A percentile compares a stretch with the other conserved stretches of the same genome.
phyloP scores from a whole-genome alignment of 2,329 filamentous ascomycete genomes.

The Phaeosphaeria sp. region DNA sequence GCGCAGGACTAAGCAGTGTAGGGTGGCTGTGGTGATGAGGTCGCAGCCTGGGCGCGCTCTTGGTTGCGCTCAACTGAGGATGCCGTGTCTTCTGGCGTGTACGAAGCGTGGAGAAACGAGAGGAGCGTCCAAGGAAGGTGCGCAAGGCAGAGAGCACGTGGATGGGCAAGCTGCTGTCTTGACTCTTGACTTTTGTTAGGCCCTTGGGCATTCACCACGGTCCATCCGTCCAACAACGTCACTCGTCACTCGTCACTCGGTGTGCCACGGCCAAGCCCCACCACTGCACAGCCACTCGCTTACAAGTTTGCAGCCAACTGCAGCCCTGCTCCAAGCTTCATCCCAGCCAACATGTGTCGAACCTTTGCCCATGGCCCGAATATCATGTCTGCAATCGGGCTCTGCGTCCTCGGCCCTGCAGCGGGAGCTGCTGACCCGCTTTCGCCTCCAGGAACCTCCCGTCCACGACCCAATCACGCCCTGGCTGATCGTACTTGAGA shows the following conservation, averaged over 20 bases:
- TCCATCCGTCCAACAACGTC: neutral
- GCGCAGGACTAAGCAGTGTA: constrained; percentile 16
- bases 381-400: constrained; percentile 17
- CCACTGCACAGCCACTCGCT: constrained; percentile 19
- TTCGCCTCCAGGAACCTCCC: constrained; percentile 33
- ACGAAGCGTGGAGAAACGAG: constrained; percentile 5
- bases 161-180: constrained; percentile 11
- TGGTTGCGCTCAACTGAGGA: constrained; percentile 29
- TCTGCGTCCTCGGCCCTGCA: constrained; percentile 38
- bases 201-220: constrained; percentile 18
- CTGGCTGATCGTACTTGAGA: constrained; percentile 11
- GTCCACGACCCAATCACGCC: constrained; percentile 24
- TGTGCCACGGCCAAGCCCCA: constrained; percentile 3
- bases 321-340: constrained; percentile 17
- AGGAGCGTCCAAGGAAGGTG: constrained; percentile 12
- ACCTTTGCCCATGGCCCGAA: constrained; percentile 17
- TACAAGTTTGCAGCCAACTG: constrained; percentile 15
- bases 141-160: constrained; percentile 9
- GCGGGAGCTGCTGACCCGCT: constrained; percentile 38
- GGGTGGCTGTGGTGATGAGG: constrained; percentile 21
- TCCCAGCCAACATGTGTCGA: constrained; percentile 13
- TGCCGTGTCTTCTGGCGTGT: constrained; percentile 1
- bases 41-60: constrained; percentile 32
- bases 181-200: constrained; percentile 12
- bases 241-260: constrained; percentile 6